Percentiles rank a stretch among this genome's conserved stretches.
phyloP scores from a whole-genome alignment of 371 early-diverging fungal species.

The Rhizopus stolonifer region DNA sequence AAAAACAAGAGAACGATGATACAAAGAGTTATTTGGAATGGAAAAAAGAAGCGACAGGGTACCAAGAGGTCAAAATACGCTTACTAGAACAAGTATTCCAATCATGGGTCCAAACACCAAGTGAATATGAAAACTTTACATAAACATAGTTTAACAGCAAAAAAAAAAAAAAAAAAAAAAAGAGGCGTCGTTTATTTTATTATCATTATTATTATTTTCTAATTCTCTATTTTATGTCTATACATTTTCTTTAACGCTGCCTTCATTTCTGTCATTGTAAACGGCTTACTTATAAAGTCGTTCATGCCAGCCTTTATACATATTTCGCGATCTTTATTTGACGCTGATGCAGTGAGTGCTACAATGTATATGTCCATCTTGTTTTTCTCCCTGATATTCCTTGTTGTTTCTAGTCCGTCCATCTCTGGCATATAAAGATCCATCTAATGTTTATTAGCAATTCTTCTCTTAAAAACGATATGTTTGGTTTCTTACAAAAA shows the following conservation, averaged over 20 bases:
- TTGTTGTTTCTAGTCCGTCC: slow-evolving; percentile 50
- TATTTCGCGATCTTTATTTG: slow-evolving; percentile 54
- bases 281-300: slow-evolving; percentile 62
- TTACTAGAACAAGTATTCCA: slow-evolving; percentile 51
- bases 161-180: too few species aligned
- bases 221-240: not conserved
- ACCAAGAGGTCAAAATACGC: slow-evolving; percentile 41
- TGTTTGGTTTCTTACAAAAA: slow-evolving; percentile 26
- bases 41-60: slow-evolving; percentile 41
- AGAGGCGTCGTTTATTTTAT: too few species aligned
- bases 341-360: slow-evolving; percentile 61
- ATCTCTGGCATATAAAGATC: slow-evolving; percentile 56
- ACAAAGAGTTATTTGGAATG: slow-evolving; percentile 19
- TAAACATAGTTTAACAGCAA: too few species aligned
- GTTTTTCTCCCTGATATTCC: slow-evolving; percentile 34
- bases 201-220: too few species aligned
- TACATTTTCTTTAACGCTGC: slow-evolving; percentile 31
- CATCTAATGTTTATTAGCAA: slow-evolving; percentile 27
- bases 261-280: slow-evolving; percentile 59
- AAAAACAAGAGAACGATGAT: not conserved
- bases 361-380: slow-evolving; percentile 43
- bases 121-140: slow-evolving; percentile 29
- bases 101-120: slow-evolving; percentile 56
- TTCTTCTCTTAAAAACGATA: too few species aligned
- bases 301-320: slow-evolving; percentile 66